Evolutionary conservation across 108 stramenopile genomes (phyloP).

Genomic region (Aurantiochytrium sp.): DNA sequence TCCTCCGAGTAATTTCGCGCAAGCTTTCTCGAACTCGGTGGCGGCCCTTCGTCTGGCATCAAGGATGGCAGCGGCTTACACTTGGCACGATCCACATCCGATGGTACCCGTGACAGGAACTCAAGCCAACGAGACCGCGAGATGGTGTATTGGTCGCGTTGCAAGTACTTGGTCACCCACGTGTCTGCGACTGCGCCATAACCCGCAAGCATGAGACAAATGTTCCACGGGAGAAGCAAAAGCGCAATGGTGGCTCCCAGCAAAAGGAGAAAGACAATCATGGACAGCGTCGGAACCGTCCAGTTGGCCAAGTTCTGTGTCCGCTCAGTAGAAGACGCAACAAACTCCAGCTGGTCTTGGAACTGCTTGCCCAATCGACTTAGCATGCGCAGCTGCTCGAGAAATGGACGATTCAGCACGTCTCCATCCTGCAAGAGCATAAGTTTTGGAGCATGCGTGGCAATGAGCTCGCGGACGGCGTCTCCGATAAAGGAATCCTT

Average conservation of each 20-base stretch:
- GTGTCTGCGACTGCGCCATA: neutral
- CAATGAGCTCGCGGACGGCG: neutral
- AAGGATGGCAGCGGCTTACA: neutral
- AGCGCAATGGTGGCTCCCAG: neutral
- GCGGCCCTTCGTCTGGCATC: neutral
- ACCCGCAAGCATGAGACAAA: neutral
- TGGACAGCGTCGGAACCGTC: neutral
- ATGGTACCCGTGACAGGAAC: neutral
- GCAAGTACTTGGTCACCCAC: neutral
- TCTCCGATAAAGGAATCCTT: neutral
- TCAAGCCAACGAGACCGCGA: neutral
- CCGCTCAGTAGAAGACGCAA: neutral
- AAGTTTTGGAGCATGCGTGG: neutral
- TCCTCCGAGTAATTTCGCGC: neutral
- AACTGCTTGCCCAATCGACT: neutral
- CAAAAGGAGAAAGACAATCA: neutral
- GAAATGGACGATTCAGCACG: neutral
- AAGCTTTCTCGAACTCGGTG: neutral
- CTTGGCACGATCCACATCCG: constrained; percentile 8
- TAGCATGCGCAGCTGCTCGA: neutral
- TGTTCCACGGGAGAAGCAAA: neutral
- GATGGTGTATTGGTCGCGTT: neutral
- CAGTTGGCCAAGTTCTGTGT: constrained; percentile 8
- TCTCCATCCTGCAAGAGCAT: neutral
- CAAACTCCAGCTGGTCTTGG: constrained; percentile 5